phyloP scores from a whole-genome alignment of 768 basidiomycete genomes.

The Mycena floridula region DNA sequence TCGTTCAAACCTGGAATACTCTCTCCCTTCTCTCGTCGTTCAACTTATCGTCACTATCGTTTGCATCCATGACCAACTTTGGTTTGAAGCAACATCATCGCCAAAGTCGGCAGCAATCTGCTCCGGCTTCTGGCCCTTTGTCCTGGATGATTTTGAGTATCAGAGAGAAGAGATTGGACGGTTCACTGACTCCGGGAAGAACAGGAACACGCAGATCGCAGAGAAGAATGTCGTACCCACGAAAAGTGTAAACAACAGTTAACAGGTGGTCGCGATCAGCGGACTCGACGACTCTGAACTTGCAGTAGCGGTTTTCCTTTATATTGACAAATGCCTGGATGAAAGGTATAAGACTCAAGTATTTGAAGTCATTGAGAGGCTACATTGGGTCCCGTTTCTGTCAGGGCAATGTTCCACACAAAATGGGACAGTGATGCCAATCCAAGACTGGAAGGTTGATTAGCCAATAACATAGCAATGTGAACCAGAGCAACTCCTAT shows the following conservation, averaged over 20 bases:
- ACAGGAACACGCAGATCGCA: constrained; percentile 1
- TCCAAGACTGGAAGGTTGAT: constrained; percentile 3
- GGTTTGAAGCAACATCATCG: constrained; percentile 3
- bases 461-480: no score
- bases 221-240: constrained; percentile 7
- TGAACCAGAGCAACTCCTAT: no score
- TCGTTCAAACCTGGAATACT: no score
- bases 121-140: constrained; percentile 1
- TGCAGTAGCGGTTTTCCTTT: constrained; percentile 3
- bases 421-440: constrained; percentile 4
- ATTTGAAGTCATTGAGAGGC: background rate
- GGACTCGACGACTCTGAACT: background rate
- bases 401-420: constrained; percentile 5
- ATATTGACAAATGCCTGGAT: constrained; percentile 3
- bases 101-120: constrained; percentile 4
- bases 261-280: background rate
- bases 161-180: no score
- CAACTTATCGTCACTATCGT: no score
- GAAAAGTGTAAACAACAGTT: background rate
- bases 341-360: background rate
- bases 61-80: no score
- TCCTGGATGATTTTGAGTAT: no score
- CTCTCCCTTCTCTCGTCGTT: no score
- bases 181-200: constrained; percentile 5
- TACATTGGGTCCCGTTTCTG: constrained; percentile 6